Conservation (phyloP, 257 asterid species). For the Echium plantagineum region DNA sequence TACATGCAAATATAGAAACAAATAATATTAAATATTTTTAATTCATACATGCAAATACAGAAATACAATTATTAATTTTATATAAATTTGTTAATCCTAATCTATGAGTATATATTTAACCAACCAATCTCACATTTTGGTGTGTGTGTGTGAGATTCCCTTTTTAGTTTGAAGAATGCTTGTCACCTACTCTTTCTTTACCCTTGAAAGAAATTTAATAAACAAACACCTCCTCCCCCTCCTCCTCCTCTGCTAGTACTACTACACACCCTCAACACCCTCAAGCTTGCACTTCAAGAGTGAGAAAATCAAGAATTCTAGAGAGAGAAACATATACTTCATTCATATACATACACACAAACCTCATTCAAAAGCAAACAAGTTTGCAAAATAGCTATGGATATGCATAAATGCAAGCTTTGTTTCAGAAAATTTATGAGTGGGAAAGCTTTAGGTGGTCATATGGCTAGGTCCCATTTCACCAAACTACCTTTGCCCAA, state of each 20-base stretch:
- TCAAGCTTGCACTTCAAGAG: constrained; percentile 14
- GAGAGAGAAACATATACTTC: constrained; percentile 1
- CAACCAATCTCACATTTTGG: constrained; percentile 6
- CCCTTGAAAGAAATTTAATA: neutral
- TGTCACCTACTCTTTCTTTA: constrained; percentile 47
- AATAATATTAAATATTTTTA: too few species aligned
- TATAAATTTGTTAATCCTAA: neutral
- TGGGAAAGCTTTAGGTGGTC: constrained; percentile 70
- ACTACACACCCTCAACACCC: constrained; percentile 13
- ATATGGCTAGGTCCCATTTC: constrained; percentile 51
- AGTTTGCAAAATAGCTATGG: constrained; percentile 18
- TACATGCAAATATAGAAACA: neutral
- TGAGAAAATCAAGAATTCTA: constrained; percentile 10
- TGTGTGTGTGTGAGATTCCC: constrained; percentile 11
- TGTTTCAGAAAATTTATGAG: constrained; percentile 38
- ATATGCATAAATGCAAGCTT: constrained; percentile 41
- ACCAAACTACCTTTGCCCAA: constrained; percentile 48
- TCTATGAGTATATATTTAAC: neutral
- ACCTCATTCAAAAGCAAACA: neutral
- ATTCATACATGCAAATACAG: too few species aligned
- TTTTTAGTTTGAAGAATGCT: constrained; percentile 36
- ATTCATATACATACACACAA: constrained; percentile 2
- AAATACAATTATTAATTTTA: too few species aligned
- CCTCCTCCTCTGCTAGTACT: constrained; percentile 12
- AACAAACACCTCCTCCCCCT: constrained; percentile 13